Evolutionary conservation across 2,329 filamentous ascomycete genomes (phyloP).

Genomic region (Fonsecaea pugnacius): DNA sequence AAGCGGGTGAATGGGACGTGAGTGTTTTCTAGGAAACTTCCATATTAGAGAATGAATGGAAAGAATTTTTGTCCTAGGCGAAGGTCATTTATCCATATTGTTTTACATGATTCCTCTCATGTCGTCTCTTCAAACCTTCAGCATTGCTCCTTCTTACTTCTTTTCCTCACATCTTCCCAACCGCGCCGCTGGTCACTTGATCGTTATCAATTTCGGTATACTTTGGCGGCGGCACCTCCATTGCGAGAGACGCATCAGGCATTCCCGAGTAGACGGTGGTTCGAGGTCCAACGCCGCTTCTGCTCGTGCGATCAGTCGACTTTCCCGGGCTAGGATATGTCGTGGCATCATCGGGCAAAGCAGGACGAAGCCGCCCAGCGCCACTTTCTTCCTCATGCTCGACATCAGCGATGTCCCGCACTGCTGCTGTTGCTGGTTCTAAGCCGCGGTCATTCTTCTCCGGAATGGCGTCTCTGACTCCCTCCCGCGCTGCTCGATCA

Average conservation of each 20-base stretch:
- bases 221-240: neutral
- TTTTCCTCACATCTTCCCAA: neutral
- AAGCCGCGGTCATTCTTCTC: neutral
- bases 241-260: neutral
- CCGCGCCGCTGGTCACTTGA: neutral
- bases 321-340: too few species aligned
- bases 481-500: neutral
- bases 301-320: too few species aligned
- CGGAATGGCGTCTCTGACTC: neutral
- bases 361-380: too few species aligned
- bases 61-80: neutral
- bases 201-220: neutral
- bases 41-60: neutral
- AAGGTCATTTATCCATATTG: neutral
- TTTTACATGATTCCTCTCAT: neutral
- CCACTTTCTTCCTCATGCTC: neutral
- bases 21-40: constrained; percentile 22
- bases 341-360: too few species aligned
- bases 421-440: neutral
- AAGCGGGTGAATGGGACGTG: constrained; percentile 40
- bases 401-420: neutral
- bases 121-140: neutral
- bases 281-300: too few species aligned
- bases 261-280: neutral
- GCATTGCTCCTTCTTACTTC: neutral